Percentiles rank a stretch among this genome's conserved stretches.
Conservation (phyloP, 169 alveolate species). For the Eimeria praecox region DNA sequence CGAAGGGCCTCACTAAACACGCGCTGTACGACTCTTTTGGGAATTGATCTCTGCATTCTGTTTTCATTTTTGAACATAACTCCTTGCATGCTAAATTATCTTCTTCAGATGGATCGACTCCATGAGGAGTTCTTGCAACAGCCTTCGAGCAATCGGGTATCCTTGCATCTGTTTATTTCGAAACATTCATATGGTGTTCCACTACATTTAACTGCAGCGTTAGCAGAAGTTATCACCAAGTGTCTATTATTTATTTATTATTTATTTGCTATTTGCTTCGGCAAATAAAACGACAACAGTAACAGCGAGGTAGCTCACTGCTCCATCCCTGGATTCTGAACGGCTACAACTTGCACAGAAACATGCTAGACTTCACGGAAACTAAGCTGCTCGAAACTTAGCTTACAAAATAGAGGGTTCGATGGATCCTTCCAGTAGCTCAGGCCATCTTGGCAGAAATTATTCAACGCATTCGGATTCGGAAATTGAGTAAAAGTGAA, state of each 20-base stretch:
- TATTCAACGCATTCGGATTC: neutral
- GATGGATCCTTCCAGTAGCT: conserved; percentile 43
- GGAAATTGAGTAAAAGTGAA: conserved; percentile 36
- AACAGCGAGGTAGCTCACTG: neutral
- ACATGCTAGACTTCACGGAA: too few species aligned
- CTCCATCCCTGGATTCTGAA: too few species aligned
- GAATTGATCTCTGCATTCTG: neutral
- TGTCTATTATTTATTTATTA: too few species aligned
- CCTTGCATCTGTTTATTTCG: neutral
- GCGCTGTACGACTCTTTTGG: neutral
- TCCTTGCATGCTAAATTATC: conserved; percentile 3
- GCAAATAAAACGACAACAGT: neutral
- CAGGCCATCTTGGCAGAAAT: conserved; percentile 28
- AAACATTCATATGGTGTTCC: neutral
- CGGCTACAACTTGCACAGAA: too few species aligned
- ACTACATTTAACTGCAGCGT: neutral
- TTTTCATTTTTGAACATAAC: neutral
- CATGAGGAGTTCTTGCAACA: neutral
- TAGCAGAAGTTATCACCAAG: neutral
- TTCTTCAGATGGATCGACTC: neutral
- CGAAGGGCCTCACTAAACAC: conserved; percentile 10
- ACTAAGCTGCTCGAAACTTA: neutral
- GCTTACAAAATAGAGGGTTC: conserved; percentile 24
- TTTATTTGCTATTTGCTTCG: too few species aligned
- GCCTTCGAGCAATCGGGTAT: conserved; percentile 48